Base-by-base conservation (phyloP, 164 flowering plant species). In the Platanus orientalis region DNA sequence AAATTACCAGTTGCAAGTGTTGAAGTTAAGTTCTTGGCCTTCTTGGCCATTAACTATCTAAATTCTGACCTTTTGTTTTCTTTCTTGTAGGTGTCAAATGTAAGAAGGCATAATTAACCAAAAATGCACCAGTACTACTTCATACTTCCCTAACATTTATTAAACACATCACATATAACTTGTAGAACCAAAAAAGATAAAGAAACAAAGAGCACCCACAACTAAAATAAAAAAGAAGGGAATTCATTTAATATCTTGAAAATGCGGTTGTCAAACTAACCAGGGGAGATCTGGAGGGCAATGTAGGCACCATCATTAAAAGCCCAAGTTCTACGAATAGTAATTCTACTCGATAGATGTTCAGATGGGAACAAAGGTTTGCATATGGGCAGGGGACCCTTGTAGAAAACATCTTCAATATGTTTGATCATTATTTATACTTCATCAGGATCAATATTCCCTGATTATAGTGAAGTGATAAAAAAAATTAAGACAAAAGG, bases 281-380 rank as follows among this genome's bases (percentile, higher is more conserved):
- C 97, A 28, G 96, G 99, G 20, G 96, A 77, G 64, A 84, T 70
- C 79, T 94, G 99, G 23, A 94, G 90, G 28, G 99, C 96, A 79
- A 85, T 81, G 67, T 91, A 86, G 17, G 66, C 82, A 25, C 96
- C 99, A 78, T 94, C 99, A 74, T 86, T 94, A 73, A 94, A 94
- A 23, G 99, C 99, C 99, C 99, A 94, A 67, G 97, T 85, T 60
- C 99, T 70, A 62, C 99, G 91, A 40, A 94, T 87, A 50, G 89
- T 74, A 58, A 89, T 77, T 79, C 99, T 80, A 69, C 84, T 84
- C 57, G 96, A 74, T 75, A 85, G 67, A 73, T 84, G 81, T 69
- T 94, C 92, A 45, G 99, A 94, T 60, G 93, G 81, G 59, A 81
- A 85, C 30, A 94, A 62, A 40, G 90, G 81, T 65, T 75, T 80